phyloP scores from a whole-genome alignment of 371 early-diverging fungal genomes.

The Blakeslea trispora region DNA sequence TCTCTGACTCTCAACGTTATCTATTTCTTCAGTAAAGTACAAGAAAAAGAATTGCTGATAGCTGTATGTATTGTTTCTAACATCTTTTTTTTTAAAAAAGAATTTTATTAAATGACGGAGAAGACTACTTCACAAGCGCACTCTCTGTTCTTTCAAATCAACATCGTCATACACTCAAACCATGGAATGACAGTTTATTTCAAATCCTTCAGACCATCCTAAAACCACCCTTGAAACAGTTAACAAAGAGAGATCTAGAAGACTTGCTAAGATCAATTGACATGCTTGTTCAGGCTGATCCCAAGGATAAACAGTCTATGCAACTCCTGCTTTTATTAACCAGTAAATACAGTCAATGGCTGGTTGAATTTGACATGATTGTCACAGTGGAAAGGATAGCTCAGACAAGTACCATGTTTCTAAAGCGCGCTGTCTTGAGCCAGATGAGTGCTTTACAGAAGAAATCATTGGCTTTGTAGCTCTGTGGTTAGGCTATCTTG shows the following conservation, averaged over 20 bases:
- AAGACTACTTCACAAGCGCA: slow-evolving; percentile 9
- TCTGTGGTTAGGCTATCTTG: slow-evolving; percentile 16
- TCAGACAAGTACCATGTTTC: slow-evolving; percentile 19
- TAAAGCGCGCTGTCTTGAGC: slow-evolving; percentile 21
- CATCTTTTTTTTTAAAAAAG: too few relatives aligned
- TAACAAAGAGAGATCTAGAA: slow-evolving; percentile 1
- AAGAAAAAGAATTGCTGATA: too few relatives aligned
- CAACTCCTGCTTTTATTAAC: slow-evolving; percentile 18
- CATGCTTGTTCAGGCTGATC: slow-evolving; percentile 9
- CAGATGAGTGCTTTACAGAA: slow-evolving; percentile 17
- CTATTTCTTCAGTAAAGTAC: slow-evolving; percentile 16
- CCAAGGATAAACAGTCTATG: slow-evolving; percentile 27
- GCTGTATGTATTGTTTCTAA: too few relatives aligned
- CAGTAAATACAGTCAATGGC: slow-evolving; percentile 19
- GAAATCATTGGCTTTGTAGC: background rate
- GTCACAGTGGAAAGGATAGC: slow-evolving; percentile 6
- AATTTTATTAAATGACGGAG: slow-evolving; percentile 18
- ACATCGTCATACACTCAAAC: slow-evolving; percentile 6
- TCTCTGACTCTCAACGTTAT: slow-evolving; percentile 8
- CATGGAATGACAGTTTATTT: slow-evolving; percentile 17
- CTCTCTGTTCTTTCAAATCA: background rate
- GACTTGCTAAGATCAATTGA: slow-evolving; percentile 15
- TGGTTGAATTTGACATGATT: slow-evolving; percentile 13
- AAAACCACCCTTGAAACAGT: slow-evolving; percentile 11
- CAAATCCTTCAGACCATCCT: slow-evolving; percentile 13